Evolutionary conservation across 805 yeast genomes (phyloP), one percentile per base, ranked within the genome.

Genomic region (Ogataea ganodermae): DNA sequence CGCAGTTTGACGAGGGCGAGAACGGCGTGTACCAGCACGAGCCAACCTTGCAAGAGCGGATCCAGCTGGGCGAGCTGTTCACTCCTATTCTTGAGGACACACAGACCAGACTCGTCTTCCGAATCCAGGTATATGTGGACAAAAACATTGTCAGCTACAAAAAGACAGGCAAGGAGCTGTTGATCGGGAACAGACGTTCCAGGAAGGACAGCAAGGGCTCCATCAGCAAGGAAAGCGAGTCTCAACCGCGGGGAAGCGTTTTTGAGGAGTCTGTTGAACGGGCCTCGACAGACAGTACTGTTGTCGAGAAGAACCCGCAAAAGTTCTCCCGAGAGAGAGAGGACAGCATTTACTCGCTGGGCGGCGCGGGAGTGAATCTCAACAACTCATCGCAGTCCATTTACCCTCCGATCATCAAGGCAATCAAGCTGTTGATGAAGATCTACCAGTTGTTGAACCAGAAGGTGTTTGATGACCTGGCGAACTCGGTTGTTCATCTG

Each of bases 401-500:
- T 58, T 89, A 87, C 62, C 81, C 88, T 12, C 96, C 96, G 1
- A 69, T 89, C 38, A 75, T 79, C 3, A 79, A 79, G 46, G 83
- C 96, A 0, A 68, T 90, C 35, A 76, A 84, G 0, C 67, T 92
- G 5, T 69, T 91, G 24, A 83, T 89, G 27, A 86, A 81, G 61
- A 84, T 91, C 18, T 88, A 89, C 61, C 95, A 88, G 58, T 71
- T 90, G 57, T 78, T 92, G 30, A 84, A 84, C 54, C 81, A 91
- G 2, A 69, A 76, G 10, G 86, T 89, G 1, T 92, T 91, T 68
- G 96, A 89, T 62, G 96, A 89, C 60, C 68, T 91, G 53, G 96
- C 97, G 0, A 96, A 89, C 63, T 81, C 86, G 47, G 83, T 89
- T 44, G 86, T 92, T 3, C 96, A 88, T 61, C 78, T 85, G 36